Evolutionary conservation across 176 grass and related monocot genomes (phyloP), one percentile per base, ranked within the genome.

Genomic region (Rhynchospora tenuis): DNA sequence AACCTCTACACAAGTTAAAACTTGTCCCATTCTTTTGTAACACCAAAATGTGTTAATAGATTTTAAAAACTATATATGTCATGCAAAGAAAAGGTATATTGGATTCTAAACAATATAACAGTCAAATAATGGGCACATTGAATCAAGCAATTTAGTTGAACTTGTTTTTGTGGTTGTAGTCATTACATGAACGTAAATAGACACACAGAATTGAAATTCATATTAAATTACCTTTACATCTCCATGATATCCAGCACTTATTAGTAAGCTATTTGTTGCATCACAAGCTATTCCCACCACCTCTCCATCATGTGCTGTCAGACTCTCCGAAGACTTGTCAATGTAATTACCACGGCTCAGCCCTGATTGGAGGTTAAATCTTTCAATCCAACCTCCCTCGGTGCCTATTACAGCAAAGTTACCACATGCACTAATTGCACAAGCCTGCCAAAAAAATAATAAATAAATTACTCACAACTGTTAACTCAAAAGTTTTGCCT

Each of bases 351-450:
- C 96, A 89, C 91, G 92, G 80, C 89, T 87, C 64, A 91, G 86
- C 50, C 96, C 93, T 28, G 96, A 98, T 81, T 98, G 96, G 59
- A 98, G 91, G 78, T 98, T 98, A 79, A 98, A 98, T 70, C 89
- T 93, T 85, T 98, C 96, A 1, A 98, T 91, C 96, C 96, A 98
- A 79, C 96, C 96, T 80, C 86, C 91, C 83, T 95, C 89, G 1
- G 91, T 98, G 59, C 96, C 96, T 86, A 98, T 89, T 60, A 95
- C 19, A 55, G 91, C 87, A 86, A 93, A 98, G 87, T 93, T 99
- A 76, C 96, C 93, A 79, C 96, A 99, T 78, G 91, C 91, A 89
- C 96, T 99, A 83, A 99, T 99, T 46, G 83, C 86, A 99, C 96
- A 95, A 55, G 91, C 88, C 96, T 98, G 86, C 38, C 51, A 83